Base-by-base conservation (phyloP, 1,284 basidiomycete species). In the Rhodotorula sp. region DNA sequence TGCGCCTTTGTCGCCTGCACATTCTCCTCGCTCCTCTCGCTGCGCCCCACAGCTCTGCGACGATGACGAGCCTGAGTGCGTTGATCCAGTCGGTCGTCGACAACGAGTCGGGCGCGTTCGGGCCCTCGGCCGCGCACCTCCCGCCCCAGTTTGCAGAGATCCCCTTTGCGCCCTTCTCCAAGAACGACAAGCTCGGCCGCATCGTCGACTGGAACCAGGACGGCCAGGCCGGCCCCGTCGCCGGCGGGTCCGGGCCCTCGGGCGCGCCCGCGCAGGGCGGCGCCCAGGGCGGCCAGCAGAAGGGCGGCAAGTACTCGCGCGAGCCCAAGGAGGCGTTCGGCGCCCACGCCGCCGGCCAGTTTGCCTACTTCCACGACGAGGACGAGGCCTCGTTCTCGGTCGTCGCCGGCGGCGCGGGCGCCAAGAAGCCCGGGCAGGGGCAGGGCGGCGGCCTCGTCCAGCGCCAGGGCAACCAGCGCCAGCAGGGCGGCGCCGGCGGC, bases 371-470 rank as follows among this genome's bases (percentile, higher is more conserved):
- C 85, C 95, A 98, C 83, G 94, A 92, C 75, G 96, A 99, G 82
- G 96, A 99, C 81, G 97, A 99, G 84, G 92, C 93, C 44, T 92
- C 90, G 70, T 99, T 99, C 87, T 96, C 92, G 57, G 86, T 99
- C 63, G 97, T 99, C 67, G 95, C 98, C 81, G 94, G 81, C 49
- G 71, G 56, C 13, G 73, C 74, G n/a, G 66, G 71, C n/a, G 67
- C 66, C 49, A 72, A 62, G 68, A 76, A 65, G 71, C 65, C 45
- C 48, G 70, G 50, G 52, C 71, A 68, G 48, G 72, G 65, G 46
- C 44, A 67, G 23, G 74, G 68, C 46, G 76, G 72, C 44, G 76
- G 78, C 16, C 71, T 70, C 27, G 55, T 61, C 61, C 62, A 44
- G 14, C 25, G 23, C 46, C 61, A 54, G 50, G 21, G 61, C 42